Evolutionary conservation across 2,329 filamentous ascomycete species (phyloP).

Genomic region (Arthrinium phaeospermum): DNA sequence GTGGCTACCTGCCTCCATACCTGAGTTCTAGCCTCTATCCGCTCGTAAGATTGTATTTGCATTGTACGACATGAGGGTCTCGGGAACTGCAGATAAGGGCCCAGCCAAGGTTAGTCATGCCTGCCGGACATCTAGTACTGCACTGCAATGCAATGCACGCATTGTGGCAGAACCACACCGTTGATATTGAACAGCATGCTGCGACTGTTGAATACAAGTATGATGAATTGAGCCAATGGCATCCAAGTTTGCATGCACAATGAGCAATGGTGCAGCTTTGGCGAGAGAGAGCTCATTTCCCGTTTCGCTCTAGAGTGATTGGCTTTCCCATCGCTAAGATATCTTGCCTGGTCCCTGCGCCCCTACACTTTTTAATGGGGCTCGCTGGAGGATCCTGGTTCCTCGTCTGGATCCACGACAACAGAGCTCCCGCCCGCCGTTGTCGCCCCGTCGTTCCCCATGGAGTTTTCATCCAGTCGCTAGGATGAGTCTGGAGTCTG

Average conservation of each 20-base stretch:
- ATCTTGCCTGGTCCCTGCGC: not conserved
- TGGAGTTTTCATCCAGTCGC: not conserved
- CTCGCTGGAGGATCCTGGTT: not conserved
- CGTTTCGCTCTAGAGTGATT: conserved; percentile 3
- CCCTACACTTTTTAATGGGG: not conserved
- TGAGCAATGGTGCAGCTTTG: not conserved
- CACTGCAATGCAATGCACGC: not conserved
- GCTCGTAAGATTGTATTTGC: too few species aligned
- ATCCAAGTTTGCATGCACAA: not conserved
- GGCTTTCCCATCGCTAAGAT: not conserved
- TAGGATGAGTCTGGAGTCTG: not conserved
- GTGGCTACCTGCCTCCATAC: too few species aligned
- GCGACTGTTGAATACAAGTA: not conserved
- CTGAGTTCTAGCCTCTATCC: too few species aligned
- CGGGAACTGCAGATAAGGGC: not conserved
- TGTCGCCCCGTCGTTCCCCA: conserved; percentile 8
- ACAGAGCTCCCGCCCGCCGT: conserved; percentile 1
- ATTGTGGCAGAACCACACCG: not conserved
- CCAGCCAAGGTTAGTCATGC: not conserved
- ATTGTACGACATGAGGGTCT: not conserved
- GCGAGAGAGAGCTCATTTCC: conserved; percentile 19
- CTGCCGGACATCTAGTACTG: not conserved
- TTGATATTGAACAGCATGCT: not conserved
- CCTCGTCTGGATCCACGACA: conserved; percentile 13
- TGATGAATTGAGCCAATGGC: not conserved